These are phyloP conservation scores for Samsoniella hepiali DNA, from an alignment of 2,329 filamentous ascomycete species.

Conservation along the genomic window DNA sequence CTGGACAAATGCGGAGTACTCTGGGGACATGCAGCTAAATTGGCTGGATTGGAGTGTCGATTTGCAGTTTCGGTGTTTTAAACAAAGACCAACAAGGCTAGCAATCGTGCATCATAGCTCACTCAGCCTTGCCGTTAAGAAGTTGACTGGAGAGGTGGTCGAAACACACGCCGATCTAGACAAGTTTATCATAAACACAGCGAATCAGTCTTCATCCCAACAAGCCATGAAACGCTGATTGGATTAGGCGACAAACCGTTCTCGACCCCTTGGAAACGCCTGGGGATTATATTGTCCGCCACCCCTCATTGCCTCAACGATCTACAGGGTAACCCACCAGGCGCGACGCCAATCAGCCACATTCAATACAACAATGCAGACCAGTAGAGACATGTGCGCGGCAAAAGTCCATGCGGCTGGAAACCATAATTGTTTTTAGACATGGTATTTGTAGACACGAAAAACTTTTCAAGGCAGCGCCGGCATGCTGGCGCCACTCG, in stretches of 20 bases:
- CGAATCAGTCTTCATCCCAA: not conserved
- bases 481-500: not conserved
- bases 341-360: too few relatives aligned
- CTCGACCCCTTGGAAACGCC: not conserved
- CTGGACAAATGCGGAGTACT: not conserved
- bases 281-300: not conserved
- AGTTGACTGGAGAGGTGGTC: too few relatives aligned
- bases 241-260: not conserved
- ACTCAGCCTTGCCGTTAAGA: too few relatives aligned
- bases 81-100: too few relatives aligned
- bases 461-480: not conserved
- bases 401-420: too few relatives aligned
- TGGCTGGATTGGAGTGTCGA: too few relatives aligned
- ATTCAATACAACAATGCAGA: too few relatives aligned
- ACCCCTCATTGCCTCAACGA: not conserved
- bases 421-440: not conserved
- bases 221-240: not conserved
- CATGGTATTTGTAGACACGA: not conserved
- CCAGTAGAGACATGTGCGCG: not conserved
- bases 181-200: too few relatives aligned
- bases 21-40: too few relatives aligned
- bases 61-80: too few relatives aligned
- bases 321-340: not conserved
- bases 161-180: too few relatives aligned
- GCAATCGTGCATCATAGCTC: too few relatives aligned